Conservation (phyloP, 2,329 filamentous ascomycete genomes). For the Neopestalotiopsis clavispora region DNA sequence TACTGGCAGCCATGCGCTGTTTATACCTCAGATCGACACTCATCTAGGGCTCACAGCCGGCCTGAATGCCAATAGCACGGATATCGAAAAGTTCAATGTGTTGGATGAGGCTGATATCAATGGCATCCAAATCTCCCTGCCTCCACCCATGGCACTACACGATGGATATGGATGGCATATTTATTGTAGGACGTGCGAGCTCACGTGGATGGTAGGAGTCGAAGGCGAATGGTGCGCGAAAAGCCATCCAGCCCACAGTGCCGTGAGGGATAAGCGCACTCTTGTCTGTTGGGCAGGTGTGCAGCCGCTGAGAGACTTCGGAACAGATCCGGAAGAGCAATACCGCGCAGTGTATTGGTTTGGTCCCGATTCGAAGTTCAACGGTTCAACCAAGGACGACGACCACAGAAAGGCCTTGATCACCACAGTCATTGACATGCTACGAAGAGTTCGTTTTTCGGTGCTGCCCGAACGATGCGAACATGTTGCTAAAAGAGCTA, state of each 20-base stretch:
- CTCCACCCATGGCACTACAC: not conserved
- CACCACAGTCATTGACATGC: not conserved
- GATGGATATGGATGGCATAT: conserved; percentile 6
- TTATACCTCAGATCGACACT: conserved; percentile 11
- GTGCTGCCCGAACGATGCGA: not conserved
- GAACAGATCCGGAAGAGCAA: not conserved
- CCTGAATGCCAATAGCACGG: not conserved
- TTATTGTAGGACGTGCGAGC: not conserved
- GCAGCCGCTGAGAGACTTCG: not conserved
- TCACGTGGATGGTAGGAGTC: conserved; percentile 1
- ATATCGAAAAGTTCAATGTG: not conserved
- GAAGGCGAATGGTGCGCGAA: not conserved
- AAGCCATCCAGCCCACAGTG: not conserved
- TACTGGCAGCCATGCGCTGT: conserved; percentile 1
- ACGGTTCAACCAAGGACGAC: not conserved
- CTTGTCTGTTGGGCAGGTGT: conserved; percentile 7
- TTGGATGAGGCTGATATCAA: not conserved
- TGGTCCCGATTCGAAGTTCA: not conserved
- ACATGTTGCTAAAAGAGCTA: not conserved
- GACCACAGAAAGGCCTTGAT: not conserved
- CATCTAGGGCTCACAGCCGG: conserved; percentile 8
- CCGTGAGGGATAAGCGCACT: conserved; percentile 11
- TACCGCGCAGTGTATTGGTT: not conserved
- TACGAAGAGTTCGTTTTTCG: not conserved
- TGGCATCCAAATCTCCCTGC: not conserved